A percentile compares a stretch with the other conserved stretches of the same genome.
Evolutionary conservation across 2,329 filamentous ascomycete genomes (phyloP).

Genomic region (Penicillium sp.): DNA sequence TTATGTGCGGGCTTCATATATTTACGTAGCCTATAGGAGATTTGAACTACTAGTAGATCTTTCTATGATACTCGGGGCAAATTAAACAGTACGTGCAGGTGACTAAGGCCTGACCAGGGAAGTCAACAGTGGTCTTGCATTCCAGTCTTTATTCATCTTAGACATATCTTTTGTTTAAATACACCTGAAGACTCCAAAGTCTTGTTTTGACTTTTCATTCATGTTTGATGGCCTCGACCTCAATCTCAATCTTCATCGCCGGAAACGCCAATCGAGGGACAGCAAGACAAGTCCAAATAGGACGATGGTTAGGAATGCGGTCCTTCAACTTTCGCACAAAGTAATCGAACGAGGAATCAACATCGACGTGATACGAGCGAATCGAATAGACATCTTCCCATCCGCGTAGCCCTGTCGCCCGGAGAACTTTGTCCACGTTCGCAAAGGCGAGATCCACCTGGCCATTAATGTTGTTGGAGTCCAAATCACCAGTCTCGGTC

Average conservation of each 20-base stretch:
- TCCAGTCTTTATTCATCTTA: no score
- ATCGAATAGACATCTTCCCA: constrained; percentile 18
- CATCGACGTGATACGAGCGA: constrained; percentile 16
- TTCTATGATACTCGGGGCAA: no score
- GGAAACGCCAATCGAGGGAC: constrained; percentile 8
- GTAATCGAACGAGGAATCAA: constrained; percentile 8
- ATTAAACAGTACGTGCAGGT: no score
- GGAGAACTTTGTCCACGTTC: constrained; percentile 18
- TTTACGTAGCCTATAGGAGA: no score
- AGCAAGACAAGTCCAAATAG: constrained; percentile 16
- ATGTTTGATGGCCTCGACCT: constrained; percentile 13
- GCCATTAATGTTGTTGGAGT: neutral
- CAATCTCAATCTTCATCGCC: constrained; percentile 16
- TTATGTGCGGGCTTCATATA: no score
- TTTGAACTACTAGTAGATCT: no score
- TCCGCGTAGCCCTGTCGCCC: neutral
- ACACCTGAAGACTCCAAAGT: no score
- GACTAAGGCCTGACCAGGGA: no score
- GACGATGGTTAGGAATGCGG: constrained; percentile 13
- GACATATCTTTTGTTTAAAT: no score
- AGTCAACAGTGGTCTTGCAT: no score
- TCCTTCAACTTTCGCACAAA: constrained; percentile 10
- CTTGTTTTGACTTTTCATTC: neutral
- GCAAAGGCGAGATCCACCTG: constrained; percentile 17
- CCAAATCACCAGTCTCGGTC: constrained; percentile 8